Evolutionary conservation across 768 basidiomycete genomes (phyloP).

Genomic region (Boletus rex-veris): DNA sequence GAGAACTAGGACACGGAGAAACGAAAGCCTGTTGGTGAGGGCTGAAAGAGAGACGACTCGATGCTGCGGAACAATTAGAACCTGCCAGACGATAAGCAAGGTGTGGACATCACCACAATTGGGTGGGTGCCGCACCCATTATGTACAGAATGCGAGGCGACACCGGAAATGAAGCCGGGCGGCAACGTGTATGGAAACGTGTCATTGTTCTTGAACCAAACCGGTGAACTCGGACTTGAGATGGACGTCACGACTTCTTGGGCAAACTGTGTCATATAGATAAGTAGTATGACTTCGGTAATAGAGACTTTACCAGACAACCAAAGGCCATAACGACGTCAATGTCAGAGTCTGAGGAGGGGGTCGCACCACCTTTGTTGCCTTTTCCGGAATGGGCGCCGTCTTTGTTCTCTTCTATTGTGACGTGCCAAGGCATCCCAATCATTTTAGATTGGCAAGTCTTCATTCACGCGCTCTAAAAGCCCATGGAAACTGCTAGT

Average conservation of each 20-base stretch:
- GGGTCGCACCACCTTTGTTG: too few species aligned
- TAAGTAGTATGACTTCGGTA: too few species aligned
- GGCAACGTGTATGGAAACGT: slow-evolving; percentile 20
- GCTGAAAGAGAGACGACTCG: slow-evolving; percentile 14
- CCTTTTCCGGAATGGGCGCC: too few species aligned
- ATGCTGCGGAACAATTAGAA: slow-evolving; percentile 10
- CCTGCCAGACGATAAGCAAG: slow-evolving; percentile 6
- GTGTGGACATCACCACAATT: slow-evolving; percentile 8
- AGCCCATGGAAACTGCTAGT: too few species aligned
- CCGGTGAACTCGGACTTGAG: not conserved
- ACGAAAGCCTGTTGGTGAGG: not conserved
- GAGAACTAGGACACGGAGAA: not conserved
- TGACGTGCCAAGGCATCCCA: too few species aligned
- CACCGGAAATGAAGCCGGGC: slow-evolving; percentile 24
- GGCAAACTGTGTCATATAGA: too few species aligned
- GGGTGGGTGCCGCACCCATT: not conserved
- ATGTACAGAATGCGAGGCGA: slow-evolving; percentile 10
- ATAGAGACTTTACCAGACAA: too few species aligned
- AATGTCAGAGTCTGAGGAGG: too few species aligned
- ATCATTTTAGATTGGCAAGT: too few species aligned
- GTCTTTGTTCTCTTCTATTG: too few species aligned
- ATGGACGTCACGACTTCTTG: not conserved
- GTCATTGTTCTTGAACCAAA: not conserved
- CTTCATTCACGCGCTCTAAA: too few species aligned
- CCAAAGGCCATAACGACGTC: too few species aligned